These are phyloP conservation scores for Podospora australis DNA, from an alignment of 495 filamentous ascomycete species.

Conservation along the genomic window DNA sequence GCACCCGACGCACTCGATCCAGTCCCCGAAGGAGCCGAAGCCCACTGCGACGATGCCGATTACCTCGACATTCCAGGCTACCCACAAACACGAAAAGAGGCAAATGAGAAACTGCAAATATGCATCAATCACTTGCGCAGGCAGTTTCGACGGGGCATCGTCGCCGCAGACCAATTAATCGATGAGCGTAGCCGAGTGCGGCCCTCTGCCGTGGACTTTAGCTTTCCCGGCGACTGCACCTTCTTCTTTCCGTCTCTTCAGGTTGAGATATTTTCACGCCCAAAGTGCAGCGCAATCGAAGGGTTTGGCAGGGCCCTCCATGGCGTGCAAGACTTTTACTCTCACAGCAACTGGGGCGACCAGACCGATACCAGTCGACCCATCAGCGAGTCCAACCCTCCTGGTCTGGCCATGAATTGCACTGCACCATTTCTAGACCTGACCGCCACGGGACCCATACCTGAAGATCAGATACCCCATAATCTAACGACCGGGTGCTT, in stretches of 20 bases:
- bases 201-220: conserved; percentile 14
- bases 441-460: conserved; percentile 13
- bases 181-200: conserved; percentile 15
- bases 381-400: conserved; percentile 19
- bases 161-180: conserved; percentile 7
- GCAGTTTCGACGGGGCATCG: conserved; percentile 20
- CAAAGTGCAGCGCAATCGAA: conserved; percentile 22
- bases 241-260: conserved; percentile 20
- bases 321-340: conserved; percentile 25
- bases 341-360: conserved; percentile 28
- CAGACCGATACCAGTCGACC: conserved; percentile 11
- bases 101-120: conserved; percentile 17
- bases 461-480: conserved; percentile 13
- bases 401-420: conserved; percentile 17
- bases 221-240: conserved; percentile 17
- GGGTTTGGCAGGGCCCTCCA: conserved; percentile 19
- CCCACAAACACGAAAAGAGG: conserved; percentile 15
- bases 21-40: conserved; percentile 23
- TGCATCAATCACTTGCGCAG: conserved; percentile 23
- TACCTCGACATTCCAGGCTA: conserved; percentile 24
- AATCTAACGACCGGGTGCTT: conserved; percentile 27
- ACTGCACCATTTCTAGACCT: conserved; percentile 21
- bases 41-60: conserved; percentile 27
- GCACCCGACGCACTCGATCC: conserved; percentile 24
- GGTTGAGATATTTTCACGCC: conserved; percentile 11